Evolutionary conservation across 306 rosid species (phyloP).

Genomic region (Vigna reflexopilosa): DNA sequence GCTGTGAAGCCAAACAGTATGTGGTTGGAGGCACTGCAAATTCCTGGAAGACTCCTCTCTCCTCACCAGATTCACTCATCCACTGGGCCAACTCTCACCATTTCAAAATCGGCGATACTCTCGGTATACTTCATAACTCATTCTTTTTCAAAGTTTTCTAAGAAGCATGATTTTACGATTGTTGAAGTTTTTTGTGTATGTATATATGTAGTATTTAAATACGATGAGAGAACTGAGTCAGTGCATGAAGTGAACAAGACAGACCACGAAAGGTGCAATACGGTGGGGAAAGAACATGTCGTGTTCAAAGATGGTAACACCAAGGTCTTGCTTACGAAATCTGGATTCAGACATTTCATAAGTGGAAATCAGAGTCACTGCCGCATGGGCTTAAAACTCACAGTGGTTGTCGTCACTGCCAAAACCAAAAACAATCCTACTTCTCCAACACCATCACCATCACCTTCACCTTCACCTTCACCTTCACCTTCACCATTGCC

Average conservation of each 20-base stretch:
- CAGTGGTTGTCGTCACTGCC: slow-evolving; percentile 17
- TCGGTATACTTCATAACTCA: slow-evolving; percentile 21
- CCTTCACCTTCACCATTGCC: neutral
- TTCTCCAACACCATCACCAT: neutral
- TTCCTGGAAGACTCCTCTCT: slow-evolving; percentile 42
- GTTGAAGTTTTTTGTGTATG: neutral
- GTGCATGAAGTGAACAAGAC: slow-evolving; percentile 44
- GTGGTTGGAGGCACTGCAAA: slow-evolving; percentile 43
- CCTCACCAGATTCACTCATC: slow-evolving; percentile 33
- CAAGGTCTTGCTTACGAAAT: slow-evolving; percentile 13
- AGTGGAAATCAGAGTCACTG: slow-evolving; percentile 46
- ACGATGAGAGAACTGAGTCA: slow-evolving; percentile 32
- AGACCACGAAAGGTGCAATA: slow-evolving; percentile 36
- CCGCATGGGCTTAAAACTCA: slow-evolving; percentile 43
- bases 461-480: neutral
- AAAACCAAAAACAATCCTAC: neutral
- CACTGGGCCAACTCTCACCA: slow-evolving; percentile 43
- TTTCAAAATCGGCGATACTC: slow-evolving; percentile 50
- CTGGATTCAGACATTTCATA: slow-evolving; percentile 49
- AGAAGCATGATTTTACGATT: no score
- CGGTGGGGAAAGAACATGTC: neutral
- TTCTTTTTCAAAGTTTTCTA: no score
- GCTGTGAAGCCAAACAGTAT: slow-evolving; percentile 30
- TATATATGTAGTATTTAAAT: slow-evolving; percentile 38
- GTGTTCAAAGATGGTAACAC: slow-evolving; percentile 27